Evolutionary conservation across 805 yeast genomes (phyloP), one percentile per base, ranked within the genome.

Genomic region (Wickerhamiella alocasiicola): DNA sequence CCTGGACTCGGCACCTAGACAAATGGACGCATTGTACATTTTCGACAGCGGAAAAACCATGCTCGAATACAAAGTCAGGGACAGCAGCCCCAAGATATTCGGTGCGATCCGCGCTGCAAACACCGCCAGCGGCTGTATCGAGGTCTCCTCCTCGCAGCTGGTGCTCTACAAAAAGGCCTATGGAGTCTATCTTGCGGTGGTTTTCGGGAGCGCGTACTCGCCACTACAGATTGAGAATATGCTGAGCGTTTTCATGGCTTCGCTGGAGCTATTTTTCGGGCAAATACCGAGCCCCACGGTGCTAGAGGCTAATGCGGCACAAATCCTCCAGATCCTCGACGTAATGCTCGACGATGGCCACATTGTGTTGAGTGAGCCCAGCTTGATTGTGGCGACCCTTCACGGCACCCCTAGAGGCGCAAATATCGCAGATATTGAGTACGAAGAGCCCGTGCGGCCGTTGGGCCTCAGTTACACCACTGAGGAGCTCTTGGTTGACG

Each of bases 401-500:
- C n/a, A n/a, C n/a, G n/a, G n/a, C n/a, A 76, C 85, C 0, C 93
- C 94, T 6, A 68, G 67, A 47, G 48, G 54, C 4, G 44, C 49
- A 6, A 43, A 50, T 7, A 32, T 47, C 11, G 53, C 54, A 20
- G 39, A 61, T 64, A 19, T 36, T 28, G 39, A 36, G 33, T 36
- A 36, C 15, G 25, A 35, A 6, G 94, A 95, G 1, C 88, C 97
- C 97, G 70, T 97, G 51, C 66, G 72, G 35, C n/a, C n/a, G n/a
- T 55, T 76, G 4, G 71, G 74, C 47, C 78, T 81, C n/a, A 71
- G 69, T 48, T 75, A 82, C 55, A 69, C 82, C 3, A 76, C 76
- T 48, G 84, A 88, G 57, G 97, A 88, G 59, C 67, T 88, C 59
- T 84, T 77, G 55, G 79, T 88, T 6, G 97, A 91, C 59, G 56